Evolutionary conservation across 2,329 filamentous ascomycete genomes (phyloP).

Genomic region (Sporothrix mexicana): DNA sequence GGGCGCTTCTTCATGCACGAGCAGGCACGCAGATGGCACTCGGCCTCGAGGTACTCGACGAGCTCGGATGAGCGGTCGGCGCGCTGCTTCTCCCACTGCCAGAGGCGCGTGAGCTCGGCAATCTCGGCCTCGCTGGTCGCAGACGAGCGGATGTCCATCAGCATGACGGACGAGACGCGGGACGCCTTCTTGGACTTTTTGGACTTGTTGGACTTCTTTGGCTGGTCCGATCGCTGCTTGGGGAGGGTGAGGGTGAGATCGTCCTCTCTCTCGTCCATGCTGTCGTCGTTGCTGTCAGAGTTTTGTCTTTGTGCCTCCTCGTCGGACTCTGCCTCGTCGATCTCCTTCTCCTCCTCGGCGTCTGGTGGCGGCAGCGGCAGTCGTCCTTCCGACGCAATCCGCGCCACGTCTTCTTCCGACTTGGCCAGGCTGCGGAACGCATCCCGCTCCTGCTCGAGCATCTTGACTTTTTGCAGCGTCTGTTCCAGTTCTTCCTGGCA

Average conservation of each 20-base stretch:
- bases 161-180: constrained; percentile 53
- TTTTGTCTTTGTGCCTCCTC: background rate
- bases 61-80: constrained; percentile 73
- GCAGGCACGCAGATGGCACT: constrained; percentile 73
- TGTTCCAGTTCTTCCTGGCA: constrained; percentile 71
- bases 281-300: constrained; percentile 12
- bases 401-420: constrained; percentile 71
- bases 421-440: constrained; percentile 73
- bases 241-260: constrained; percentile 54
- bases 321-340: constrained; percentile 49
- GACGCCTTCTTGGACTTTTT: constrained; percentile 50
- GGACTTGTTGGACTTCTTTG: constrained; percentile 52
- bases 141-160: constrained; percentile 60
- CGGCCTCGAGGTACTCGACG: constrained; percentile 76
- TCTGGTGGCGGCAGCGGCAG: constrained; percentile 65
- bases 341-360: constrained; percentile 54
- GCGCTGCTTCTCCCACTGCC: constrained; percentile 64
- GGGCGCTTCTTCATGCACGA: constrained; percentile 57
- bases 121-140: constrained; percentile 63
- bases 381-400: constrained; percentile 73
- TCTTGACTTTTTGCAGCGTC: constrained; percentile 65
- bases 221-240: constrained; percentile 55
- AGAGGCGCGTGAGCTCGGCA: constrained; percentile 59
- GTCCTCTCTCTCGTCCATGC: constrained; percentile 13
- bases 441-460: constrained; percentile 76